Evolutionary conservation across 176 grass and related monocot species (phyloP), one percentile per base, ranked within the genome.

Genomic region (Musa troglodytarum): DNA sequence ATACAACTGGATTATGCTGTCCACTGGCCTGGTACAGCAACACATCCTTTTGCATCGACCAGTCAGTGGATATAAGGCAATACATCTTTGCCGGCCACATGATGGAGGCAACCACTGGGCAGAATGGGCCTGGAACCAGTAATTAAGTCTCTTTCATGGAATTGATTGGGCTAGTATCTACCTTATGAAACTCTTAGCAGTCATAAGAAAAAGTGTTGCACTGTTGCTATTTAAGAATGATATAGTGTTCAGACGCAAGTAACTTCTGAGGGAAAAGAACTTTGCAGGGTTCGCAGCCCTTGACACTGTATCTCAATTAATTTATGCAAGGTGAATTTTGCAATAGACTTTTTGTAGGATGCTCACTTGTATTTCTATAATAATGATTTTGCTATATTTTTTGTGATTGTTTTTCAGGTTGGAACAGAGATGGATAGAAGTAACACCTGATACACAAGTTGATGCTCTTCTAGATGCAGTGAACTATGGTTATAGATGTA

Each of bases 381-480:
- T 34, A 10, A 56, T 56, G 22, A 11, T 54, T 1, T 3, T 56
- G 22, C 53, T 74, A 74, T 74, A 28, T 4, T 57, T n/a, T 74
- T 56, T 56, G 13, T 55, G 14, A 69, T 49, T 73, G 1, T 53
- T 25, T 73, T 57, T 73, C 83, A 98, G 95, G 76, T 87, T 98
- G 56, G 86, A 98, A 34, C 80, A 84, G 80, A 91, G 88, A 89
- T 98, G 95, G 95, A 87, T 93, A 76, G 78, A 88, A 80, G 90
- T 98, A 28, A 87, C 88, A 74, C 67, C 86, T 79, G 95, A 93
- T 78, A 98, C 95, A 64, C 95, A 98, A 79, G 90, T 98, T 53
- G 88, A 93, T 78, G 71, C 80, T 72, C 95, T 98, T 89, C 57
- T 98, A 56, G 79, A 98, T 43, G 90, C 90, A 70, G 90, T 98